Evolutionary conservation across 495 filamentous ascomycete genomes (phyloP).

Genomic region (Neurospora tetraspora): DNA sequence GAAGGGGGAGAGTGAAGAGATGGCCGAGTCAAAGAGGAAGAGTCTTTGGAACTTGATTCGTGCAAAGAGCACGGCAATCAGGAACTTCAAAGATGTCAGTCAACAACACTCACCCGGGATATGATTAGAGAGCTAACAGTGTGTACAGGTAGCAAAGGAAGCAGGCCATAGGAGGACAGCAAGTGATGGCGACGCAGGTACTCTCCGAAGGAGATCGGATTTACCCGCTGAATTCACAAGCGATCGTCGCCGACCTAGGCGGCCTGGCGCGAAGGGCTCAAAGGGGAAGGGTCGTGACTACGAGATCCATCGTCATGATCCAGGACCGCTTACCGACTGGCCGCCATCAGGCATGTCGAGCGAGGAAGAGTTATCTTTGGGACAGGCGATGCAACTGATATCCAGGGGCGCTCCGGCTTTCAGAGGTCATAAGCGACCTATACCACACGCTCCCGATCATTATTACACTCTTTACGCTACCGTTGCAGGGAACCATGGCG

Average conservation of each 20-base stretch:
- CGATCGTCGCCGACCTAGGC: constrained; percentile 30
- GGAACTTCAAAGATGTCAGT: constrained; percentile 6
- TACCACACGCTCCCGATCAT: constrained; percentile 38
- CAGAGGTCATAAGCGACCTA: constrained; percentile 34
- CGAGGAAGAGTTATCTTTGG: constrained; percentile 32
- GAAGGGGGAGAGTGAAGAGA: not conserved
- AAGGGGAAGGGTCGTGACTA: constrained; percentile 37
- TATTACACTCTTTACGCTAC: constrained; percentile 42
- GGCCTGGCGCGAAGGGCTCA: constrained; percentile 22
- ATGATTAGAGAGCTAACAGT: not conserved
- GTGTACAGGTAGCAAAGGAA: constrained; percentile 6
- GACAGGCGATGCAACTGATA: constrained; percentile 38
- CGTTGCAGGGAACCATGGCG: constrained; percentile 33
- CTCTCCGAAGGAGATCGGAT: constrained; percentile 3
- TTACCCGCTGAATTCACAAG: not conserved
- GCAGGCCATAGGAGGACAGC: not conserved
- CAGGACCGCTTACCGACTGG: constrained; percentile 35
- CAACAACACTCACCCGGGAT: not conserved
- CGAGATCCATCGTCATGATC: constrained; percentile 23
- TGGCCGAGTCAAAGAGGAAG: constrained; percentile 10
- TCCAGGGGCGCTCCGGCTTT: constrained; percentile 35
- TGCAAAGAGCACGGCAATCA: constrained; percentile 10
- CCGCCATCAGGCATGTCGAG: constrained; percentile 34
- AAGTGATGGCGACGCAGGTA: constrained; percentile 6
- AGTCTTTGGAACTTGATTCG: constrained; percentile 12